phyloP scores from a whole-genome alignment of 352 stramenopile species.

The Plasmopara halstedii region DNA sequence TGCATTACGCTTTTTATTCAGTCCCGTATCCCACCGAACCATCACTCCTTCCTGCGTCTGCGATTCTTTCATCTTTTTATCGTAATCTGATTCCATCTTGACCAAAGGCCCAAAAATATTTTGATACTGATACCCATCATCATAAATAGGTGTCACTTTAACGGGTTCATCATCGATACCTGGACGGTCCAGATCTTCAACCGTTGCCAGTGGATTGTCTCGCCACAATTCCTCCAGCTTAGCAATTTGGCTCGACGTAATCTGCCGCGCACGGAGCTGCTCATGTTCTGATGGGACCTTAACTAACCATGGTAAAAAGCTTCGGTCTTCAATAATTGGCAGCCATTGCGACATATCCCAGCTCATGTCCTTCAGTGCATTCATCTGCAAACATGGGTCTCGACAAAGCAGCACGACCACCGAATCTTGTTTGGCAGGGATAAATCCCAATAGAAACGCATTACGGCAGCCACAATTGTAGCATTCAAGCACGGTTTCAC shows the following conservation, averaged over 20 bases:
- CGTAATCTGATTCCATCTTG: conserved; percentile 99
- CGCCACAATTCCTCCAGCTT: conserved; percentile 94
- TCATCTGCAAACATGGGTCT: conserved; percentile 94
- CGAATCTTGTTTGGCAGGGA: conserved; percentile 93
- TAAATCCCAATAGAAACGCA: conserved; percentile 98
- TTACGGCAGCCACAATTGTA: conserved; percentile 99
- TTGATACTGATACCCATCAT: conserved; percentile 99
- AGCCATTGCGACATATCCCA: conserved; percentile 99
- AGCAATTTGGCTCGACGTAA: conserved; percentile 88
- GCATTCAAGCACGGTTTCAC: conserved; percentile 97
- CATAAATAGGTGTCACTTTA: conserved; percentile 89
- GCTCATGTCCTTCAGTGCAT: conserved; percentile 97
- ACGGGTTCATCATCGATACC: conserved; percentile 86
- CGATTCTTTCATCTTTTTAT: conserved; percentile 98
- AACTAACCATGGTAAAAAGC: conserved; percentile 96
- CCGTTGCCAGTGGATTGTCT: conserved; percentile 91
- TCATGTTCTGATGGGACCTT: conserved; percentile 90
- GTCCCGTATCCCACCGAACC: conserved; percentile 92
- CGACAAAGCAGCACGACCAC: conserved; percentile 98
- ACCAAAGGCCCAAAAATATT: conserved; percentile 98
- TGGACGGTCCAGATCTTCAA: conserved; percentile 94
- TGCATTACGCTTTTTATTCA: conserved; percentile 95
- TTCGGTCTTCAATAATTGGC: conserved; percentile 95
- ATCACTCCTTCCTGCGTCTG: conserved; percentile 92
- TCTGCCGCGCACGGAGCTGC: conserved; percentile 90